These are phyloP conservation scores for Boletus bicolor DNA, from an alignment of 768 basidiomycete species.

Conservation along the genomic window DNA sequence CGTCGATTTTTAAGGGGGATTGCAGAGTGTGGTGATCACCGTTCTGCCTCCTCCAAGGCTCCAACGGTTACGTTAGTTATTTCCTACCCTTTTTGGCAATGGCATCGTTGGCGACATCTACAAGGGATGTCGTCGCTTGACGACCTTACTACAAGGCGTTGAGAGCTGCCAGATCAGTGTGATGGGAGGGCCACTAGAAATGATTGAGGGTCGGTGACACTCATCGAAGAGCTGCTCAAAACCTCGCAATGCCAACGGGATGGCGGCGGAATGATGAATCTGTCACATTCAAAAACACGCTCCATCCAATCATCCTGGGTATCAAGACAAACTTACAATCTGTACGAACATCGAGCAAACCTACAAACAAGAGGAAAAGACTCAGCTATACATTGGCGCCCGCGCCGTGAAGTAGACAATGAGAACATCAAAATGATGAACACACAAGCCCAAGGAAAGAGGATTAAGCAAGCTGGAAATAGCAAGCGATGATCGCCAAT, in stretches of 20 bases:
- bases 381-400: neutral
- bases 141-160: no score
- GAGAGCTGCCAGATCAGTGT: no score
- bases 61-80: slow-evolving; percentile 9
- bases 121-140: no score
- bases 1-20: slow-evolving; percentile 14
- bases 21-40: neutral
- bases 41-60: neutral
- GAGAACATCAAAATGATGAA: neutral
- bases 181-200: no score
- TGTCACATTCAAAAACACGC: neutral
- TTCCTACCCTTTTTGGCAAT: slow-evolving; percentile 16
- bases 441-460: neutral
- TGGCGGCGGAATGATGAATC: neutral
- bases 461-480: neutral
- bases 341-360: neutral
- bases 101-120: neutral
- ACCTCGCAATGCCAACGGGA: neutral
- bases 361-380: neutral
- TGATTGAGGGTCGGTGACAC: no score
- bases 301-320: neutral
- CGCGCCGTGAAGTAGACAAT: neutral
- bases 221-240: no score
- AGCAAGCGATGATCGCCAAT: neutral
- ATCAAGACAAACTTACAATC: neutral